phyloP scores from a whole-genome alignment of 768 basidiomycete genomes.

The Pleurotus cornucopiae region DNA sequence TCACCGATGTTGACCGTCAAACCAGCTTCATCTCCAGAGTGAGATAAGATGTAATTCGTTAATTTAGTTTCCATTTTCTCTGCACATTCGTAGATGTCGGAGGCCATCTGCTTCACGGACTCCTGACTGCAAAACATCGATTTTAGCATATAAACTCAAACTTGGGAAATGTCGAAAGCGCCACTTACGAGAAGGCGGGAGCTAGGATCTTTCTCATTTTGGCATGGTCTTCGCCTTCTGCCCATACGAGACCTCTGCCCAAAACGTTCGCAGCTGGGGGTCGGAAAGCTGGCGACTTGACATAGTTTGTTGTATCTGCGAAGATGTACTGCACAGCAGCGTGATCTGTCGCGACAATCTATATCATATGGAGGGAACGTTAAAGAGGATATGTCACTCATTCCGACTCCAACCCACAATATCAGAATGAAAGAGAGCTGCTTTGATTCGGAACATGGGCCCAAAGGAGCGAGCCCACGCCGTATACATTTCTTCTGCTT shows the following conservation, averaged over 20 bases:
- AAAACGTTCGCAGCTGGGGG: constrained; percentile 28
- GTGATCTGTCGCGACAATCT: constrained; percentile 32
- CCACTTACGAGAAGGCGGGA: constrained; percentile 31
- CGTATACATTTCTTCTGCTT: constrained; percentile 27
- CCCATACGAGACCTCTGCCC: constrained; percentile 31
- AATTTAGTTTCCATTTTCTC: constrained; percentile 18
- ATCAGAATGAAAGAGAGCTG: constrained; percentile 31
- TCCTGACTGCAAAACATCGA: constrained; percentile 18
- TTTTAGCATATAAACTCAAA: not conserved
- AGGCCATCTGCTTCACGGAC: constrained; percentile 28
- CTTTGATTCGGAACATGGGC: constrained; percentile 31
- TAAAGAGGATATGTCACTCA: too few relatives aligned
- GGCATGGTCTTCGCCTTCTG: constrained; percentile 33
- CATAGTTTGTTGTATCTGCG: constrained; percentile 28
- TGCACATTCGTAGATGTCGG: constrained; percentile 27
- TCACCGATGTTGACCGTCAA: constrained; percentile 17
- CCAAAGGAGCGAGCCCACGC: constrained; percentile 28
- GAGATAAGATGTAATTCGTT: constrained; percentile 17
- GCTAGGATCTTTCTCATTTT: constrained; percentile 26
- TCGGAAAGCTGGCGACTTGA: constrained; percentile 26
- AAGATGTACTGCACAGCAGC: constrained; percentile 34
- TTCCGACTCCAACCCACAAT: constrained; percentile 21
- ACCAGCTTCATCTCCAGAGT: constrained; percentile 9
- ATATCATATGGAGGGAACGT: not conserved
- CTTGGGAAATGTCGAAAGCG: not conserved